Evolutionary conservation across 257 asterid genomes (phyloP).

Genomic region (Echites panduratus): DNA sequence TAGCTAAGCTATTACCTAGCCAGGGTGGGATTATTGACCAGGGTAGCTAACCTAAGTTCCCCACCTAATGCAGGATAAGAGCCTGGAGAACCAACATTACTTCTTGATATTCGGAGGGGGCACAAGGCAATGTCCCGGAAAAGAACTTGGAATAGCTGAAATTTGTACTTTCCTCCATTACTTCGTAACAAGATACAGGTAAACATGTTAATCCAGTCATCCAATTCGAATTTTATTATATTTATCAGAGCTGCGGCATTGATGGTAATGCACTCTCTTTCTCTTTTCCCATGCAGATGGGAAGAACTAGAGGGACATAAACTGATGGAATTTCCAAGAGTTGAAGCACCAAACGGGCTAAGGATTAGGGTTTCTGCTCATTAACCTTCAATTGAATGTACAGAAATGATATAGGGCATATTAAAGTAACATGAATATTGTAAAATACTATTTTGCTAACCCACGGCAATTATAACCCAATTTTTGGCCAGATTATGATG

Average conservation of each 20-base stretch:
- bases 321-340: conserved; percentile 87
- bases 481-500: conserved; percentile 17
- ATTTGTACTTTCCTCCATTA: conserved; percentile 94
- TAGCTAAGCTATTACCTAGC: no score
- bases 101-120: conserved; percentile 94
- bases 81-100: conserved; percentile 66
- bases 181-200: conserved; percentile 82
- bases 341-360: conserved; percentile 92
- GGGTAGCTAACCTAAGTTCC: conserved; percentile 2
- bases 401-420: conserved; percentile 23
- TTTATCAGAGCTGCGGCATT: neutral
- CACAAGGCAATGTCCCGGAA: conserved; percentile 94
- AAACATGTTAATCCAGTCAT: neutral
- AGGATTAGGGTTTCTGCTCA: conserved; percentile 61
- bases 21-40: neutral
- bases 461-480: conserved; percentile 21
- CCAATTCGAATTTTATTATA: neutral
- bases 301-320: conserved; percentile 83
- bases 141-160: conserved; percentile 96
- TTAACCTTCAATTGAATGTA: conserved; percentile 38
- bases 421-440: conserved; percentile 42
- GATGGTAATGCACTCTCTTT: neutral
- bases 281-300: conserved; percentile 42
- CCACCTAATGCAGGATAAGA: conserved; percentile 45
- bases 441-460: conserved; percentile 39